phyloP scores from a whole-genome alignment of 345 rosid species.

The rapeseed (Brassica napus) region DNA sequence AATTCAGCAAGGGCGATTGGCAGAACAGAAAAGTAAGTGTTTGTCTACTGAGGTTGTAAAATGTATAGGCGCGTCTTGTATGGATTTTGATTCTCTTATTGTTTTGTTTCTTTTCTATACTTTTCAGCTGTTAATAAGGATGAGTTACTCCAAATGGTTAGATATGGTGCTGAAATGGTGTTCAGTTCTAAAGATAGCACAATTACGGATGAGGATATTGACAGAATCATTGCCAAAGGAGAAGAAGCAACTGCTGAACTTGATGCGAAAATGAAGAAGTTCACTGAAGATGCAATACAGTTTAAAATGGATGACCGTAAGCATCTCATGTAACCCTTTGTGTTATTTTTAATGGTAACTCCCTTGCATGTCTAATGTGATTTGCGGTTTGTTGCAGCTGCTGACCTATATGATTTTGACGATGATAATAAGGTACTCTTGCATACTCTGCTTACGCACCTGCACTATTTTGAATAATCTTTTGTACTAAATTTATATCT shows the following conservation, averaged over 20 bases:
- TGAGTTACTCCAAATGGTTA: conserved; percentile 99
- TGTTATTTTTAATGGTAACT: neutral
- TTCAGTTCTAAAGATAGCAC: conserved; percentile 99
- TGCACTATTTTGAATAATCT: neutral
- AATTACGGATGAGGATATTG: conserved; percentile 96
- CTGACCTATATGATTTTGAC: conserved; percentile 93
- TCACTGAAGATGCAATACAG: conserved; percentile 95
- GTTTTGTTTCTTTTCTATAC: neutral
- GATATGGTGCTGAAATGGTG: conserved; percentile 99
- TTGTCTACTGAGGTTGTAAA: conserved; percentile 18
- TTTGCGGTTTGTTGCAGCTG: conserved; percentile 52
- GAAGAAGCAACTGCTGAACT: conserved; percentile 98
- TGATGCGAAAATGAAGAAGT: conserved; percentile 99
- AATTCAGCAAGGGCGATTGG: conserved; percentile 95
- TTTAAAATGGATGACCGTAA: conserved; percentile 97
- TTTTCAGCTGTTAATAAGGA: conserved; percentile 90
- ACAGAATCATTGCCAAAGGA: conserved; percentile 99
- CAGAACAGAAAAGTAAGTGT: conserved; percentile 90
- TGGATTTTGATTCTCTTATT: neutral
- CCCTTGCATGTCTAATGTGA: neutral
- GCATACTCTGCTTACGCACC: neutral
- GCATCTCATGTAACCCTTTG: conserved; percentile 27
- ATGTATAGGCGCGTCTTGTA: neutral
- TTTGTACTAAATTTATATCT: neutral
- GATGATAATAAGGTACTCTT: conserved; percentile 73